Conservation (phyloP, 331 rosid species). For the Cucumis variabilis region DNA sequence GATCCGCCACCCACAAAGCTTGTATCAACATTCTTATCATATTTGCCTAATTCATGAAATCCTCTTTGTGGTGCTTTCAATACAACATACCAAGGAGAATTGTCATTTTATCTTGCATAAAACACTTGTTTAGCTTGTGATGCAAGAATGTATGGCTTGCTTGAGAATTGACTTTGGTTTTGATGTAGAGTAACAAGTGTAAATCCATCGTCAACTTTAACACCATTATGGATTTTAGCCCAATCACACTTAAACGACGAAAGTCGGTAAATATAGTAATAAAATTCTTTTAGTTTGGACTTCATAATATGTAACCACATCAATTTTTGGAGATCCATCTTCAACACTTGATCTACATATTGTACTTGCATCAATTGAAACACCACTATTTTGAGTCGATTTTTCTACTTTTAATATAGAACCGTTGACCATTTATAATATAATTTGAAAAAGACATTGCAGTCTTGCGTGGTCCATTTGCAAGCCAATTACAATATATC, state of each 20-base stretch:
- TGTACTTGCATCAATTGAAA: background rate
- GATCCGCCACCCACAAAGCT: no score
- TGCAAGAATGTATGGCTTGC: no score
- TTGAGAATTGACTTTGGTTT: no score
- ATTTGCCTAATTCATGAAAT: no score
- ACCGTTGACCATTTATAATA: constrained; percentile 22
- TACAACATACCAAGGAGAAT: constrained; percentile 2
- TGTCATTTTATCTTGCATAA: background rate
- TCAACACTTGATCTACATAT: constrained; percentile 13
- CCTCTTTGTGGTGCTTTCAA: no score
- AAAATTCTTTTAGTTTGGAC: background rate
- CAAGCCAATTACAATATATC: background rate
- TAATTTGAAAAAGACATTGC: background rate
- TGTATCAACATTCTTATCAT: no score
- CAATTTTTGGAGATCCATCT: background rate
- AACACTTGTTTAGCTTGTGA: no score
- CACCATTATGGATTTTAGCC: background rate
- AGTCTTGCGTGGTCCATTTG: background rate
- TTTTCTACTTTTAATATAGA: background rate
- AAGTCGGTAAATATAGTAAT: no score
- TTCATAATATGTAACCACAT: background rate
- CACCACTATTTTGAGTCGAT: background rate
- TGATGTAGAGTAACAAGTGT: background rate
- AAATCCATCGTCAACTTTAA: background rate
- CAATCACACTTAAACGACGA: background rate